phyloP scores from a whole-genome alignment of 2,329 filamentous ascomycete species.

The Aspergillus eucalypticola region DNA sequence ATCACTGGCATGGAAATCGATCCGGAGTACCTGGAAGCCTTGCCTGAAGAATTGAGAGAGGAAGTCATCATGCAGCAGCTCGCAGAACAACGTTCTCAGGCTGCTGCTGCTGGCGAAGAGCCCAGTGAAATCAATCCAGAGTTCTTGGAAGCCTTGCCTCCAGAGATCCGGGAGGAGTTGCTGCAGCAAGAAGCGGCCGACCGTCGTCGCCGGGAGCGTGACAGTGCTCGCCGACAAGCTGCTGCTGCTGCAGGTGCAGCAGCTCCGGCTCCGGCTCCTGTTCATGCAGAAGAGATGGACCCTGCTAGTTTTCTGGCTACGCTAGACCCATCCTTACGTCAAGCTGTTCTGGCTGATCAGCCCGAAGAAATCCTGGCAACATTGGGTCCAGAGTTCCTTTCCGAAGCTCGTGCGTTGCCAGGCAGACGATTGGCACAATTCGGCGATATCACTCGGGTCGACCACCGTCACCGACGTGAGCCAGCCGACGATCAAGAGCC shows the following conservation, averaged over 20 bases:
- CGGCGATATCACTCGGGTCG: conserved; percentile 43
- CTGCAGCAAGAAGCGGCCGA: conserved; percentile 88
- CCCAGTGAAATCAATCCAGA: conserved; percentile 73
- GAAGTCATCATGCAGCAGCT: conserved; percentile 93
- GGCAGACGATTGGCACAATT: conserved; percentile 59
- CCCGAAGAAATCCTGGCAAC: conserved; percentile 83
- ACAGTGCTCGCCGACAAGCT: conserved; percentile 71
- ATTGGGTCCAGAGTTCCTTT: conserved; percentile 80
- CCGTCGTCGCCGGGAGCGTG: conserved; percentile 81
- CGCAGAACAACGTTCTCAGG: conserved; percentile 77
- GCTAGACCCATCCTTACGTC: conserved; percentile 78
- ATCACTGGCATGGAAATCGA: conserved; percentile 95
- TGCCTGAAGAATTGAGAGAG: conserved; percentile 95
- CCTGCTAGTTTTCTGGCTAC: conserved; percentile 89
- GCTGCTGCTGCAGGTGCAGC: conserved; percentile 49
- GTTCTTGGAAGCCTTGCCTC: conserved; percentile 88
- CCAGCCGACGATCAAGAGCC: conserved; percentile 47
- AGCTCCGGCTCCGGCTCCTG: conserved; percentile 43
- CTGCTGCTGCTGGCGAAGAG: conserved; percentile 69
- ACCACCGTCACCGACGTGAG: conserved; percentile 39
- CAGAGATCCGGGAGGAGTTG: conserved; percentile 86
- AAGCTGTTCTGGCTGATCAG: conserved; percentile 87
- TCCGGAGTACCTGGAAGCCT: conserved; percentile 87
- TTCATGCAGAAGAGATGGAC: conserved; percentile 80
- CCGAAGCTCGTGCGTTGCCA: conserved; percentile 75